A percentile compares a stretch with the other conserved stretches of the same genome.
phyloP scores from a whole-genome alignment of 192 early-diverging fungal species.

The Coemansia sp. region DNA sequence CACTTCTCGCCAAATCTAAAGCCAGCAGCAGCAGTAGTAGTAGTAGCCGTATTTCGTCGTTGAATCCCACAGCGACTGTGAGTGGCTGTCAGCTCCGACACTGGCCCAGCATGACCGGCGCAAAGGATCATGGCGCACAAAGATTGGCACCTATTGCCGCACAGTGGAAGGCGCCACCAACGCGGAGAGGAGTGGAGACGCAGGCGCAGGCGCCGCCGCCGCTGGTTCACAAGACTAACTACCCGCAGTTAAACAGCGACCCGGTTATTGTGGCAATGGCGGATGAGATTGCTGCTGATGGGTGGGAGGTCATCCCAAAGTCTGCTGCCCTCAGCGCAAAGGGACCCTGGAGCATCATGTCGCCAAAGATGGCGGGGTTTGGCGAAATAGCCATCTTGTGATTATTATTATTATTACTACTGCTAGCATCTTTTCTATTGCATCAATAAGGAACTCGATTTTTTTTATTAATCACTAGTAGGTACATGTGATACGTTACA shows the following conservation, averaged over 20 bases:
- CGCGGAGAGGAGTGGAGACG: neutral
- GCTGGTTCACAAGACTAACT: neutral
- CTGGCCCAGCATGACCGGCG: neutral
- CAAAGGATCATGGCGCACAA: neutral
- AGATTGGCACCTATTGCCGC: constrained; percentile 1
- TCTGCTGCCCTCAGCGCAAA: neutral
- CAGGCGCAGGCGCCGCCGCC: neutral
- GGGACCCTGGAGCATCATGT: neutral
- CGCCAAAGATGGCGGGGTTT: neutral
- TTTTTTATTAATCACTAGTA: too few species aligned
- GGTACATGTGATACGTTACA: neutral
- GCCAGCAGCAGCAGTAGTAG: neutral
- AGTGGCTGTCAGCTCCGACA: neutral
- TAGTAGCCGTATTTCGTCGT: neutral
- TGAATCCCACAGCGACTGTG: too few species aligned
- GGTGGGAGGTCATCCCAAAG: neutral
- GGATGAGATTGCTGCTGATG: neutral
- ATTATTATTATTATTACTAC: too few species aligned
- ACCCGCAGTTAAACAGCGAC: neutral
- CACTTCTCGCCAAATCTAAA: neutral
- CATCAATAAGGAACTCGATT: too few species aligned
- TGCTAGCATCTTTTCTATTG: too few species aligned
- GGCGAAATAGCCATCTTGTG: neutral
- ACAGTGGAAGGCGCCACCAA: neutral
- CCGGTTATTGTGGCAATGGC: neutral